A percentile compares a stretch with the other conserved stretches of the same genome.
phyloP scores from a whole-genome alignment of 371 early-diverging fungal species.

The Rhizopus microsporus region DNA sequence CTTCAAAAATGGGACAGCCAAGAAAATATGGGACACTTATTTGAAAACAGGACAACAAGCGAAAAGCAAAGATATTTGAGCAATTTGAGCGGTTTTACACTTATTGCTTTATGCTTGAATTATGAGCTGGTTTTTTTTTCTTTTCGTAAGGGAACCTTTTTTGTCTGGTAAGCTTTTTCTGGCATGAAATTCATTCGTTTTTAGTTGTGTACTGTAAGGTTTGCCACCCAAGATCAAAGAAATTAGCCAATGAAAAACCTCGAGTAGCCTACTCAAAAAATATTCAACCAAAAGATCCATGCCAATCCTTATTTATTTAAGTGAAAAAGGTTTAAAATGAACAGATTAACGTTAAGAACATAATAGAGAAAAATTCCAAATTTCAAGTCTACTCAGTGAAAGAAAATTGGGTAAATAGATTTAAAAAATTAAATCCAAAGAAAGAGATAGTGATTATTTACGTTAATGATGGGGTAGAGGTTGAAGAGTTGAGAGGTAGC shows the following conservation, averaged over 20 bases:
- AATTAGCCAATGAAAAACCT: conserved; percentile 5
- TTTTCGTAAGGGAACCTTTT: too few relatives aligned
- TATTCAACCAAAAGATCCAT: neutral
- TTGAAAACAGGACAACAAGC: too few relatives aligned
- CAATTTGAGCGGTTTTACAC: too few relatives aligned
- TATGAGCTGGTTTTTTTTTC: too few relatives aligned
- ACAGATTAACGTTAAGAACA: conserved; percentile 3
- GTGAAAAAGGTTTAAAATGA: conserved; percentile 2
- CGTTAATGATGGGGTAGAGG: too few relatives aligned
- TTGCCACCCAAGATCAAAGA: neutral
- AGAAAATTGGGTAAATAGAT: conserved; percentile 2
- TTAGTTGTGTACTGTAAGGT: conserved; percentile 1
- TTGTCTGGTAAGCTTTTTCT: too few relatives aligned
- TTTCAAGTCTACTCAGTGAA: conserved; percentile 3
- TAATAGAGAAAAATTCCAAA: conserved; percentile 6
- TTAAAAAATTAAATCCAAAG: neutral
- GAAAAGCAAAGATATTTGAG: too few relatives aligned
- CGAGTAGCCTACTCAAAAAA: conserved; percentile 6
- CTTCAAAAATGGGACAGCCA: too few relatives aligned
- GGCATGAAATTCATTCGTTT: neutral
- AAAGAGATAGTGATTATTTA: too few relatives aligned
- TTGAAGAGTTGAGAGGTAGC: too few relatives aligned
- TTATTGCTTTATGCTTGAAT: too few relatives aligned
- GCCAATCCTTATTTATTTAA: conserved; percentile 9
- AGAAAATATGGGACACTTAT: too few relatives aligned